Evolutionary conservation across 1,284 basidiomycete species (phyloP).

Genomic region (Puccinia coronata): DNA sequence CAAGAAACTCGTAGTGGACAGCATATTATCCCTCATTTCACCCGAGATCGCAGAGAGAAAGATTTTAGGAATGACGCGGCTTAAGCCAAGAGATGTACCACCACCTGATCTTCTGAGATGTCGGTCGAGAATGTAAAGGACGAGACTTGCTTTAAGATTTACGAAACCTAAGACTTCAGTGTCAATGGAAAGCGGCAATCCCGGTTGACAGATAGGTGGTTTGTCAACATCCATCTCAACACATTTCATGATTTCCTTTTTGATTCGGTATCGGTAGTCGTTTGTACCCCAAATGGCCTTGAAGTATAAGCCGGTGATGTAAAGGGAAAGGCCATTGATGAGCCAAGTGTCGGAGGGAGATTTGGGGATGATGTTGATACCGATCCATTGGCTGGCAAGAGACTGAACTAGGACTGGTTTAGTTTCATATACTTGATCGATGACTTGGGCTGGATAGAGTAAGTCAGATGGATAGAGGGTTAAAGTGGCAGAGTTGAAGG

Average conservation of each 20-base stretch:
- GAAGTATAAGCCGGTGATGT: conserved; percentile 85
- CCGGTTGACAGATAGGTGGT: conserved; percentile 91
- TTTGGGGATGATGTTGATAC: conserved; percentile 93
- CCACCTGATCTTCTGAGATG: conserved; percentile 84
- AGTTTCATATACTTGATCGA: conserved; percentile 91
- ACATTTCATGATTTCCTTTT: conserved; percentile 95
- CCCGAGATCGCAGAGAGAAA: conserved; percentile 92
- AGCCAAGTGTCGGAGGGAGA: conserved; percentile 96
- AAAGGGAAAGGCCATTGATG: conserved; percentile 85
- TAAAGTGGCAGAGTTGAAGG: conserved; percentile 81
- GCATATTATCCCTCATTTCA: conserved; percentile 67
- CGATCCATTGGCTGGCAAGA: conserved; percentile 93
- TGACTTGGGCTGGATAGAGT: conserved; percentile 81
- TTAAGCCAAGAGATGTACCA: conserved; percentile 81
- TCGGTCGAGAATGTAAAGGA: conserved; percentile 92
- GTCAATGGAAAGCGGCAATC: conserved; percentile 64
- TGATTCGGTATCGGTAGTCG: conserved; percentile 91
- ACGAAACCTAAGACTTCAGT: conserved; percentile 66
- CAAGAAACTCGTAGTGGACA: conserved; percentile 88
- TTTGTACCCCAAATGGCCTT: conserved; percentile 89
- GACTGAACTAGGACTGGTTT: conserved; percentile 82
- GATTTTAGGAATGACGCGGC: conserved; percentile 89
- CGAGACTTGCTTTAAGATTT: conserved; percentile 90
- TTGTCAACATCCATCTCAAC: conserved; percentile 82
- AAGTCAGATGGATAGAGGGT: conserved; percentile 79